These are phyloP conservation scores for Rhizopus sp. DNA, from an alignment of 371 early-diverging fungal genomes.

Conservation along the genomic window DNA sequence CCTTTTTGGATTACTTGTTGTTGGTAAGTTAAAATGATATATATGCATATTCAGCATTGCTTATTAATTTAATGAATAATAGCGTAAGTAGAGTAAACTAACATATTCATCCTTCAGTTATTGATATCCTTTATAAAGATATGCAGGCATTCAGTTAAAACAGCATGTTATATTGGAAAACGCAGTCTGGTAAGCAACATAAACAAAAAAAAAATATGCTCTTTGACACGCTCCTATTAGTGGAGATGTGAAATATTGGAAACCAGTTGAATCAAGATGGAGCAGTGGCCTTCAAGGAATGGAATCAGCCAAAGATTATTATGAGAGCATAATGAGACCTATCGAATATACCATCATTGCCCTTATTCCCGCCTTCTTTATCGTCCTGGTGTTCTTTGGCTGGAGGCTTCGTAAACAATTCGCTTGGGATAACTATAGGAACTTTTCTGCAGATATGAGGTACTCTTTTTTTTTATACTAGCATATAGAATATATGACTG, in stretches of 20 bases:
- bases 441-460: conserved; percentile 54
- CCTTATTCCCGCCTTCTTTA: conserved; percentile 47
- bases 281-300: conserved; percentile 22
- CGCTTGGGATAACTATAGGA: conserved; percentile 58
- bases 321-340: conserved; percentile 40
- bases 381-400: conserved; percentile 38
- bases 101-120: not conserved
- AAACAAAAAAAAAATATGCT: not conserved
- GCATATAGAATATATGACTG: not conserved
- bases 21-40: conserved; percentile 26
- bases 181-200: conserved; percentile 41
- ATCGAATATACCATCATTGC: conserved; percentile 53
- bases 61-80: conserved; percentile 6
- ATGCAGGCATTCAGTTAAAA: conserved; percentile 52
- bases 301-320: conserved; percentile 32
- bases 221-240: not conserved
- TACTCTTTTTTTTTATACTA: conserved; percentile 9
- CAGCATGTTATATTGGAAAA: conserved; percentile 54
- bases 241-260: conserved; percentile 12
- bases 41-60: not conserved
- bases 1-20: conserved; percentile 46
- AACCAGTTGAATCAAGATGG: conserved; percentile 32
- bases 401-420: conserved; percentile 51
- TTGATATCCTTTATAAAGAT: conserved; percentile 21
- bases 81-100: not conserved